Base-by-base conservation (phyloP, 768 basidiomycete species). In the Roridomyces roridus region DNA sequence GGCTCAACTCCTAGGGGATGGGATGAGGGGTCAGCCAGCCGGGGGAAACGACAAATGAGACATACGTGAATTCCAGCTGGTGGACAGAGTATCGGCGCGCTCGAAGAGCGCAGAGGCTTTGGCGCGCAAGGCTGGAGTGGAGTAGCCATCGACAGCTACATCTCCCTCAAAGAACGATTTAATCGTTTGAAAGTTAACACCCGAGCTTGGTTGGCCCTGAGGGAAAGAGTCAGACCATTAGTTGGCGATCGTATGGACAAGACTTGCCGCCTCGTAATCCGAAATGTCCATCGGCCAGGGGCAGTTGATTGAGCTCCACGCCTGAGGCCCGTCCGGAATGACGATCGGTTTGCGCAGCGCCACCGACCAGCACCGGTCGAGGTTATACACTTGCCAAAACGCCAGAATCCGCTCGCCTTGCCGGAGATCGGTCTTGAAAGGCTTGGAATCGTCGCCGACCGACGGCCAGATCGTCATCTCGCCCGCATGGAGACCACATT, bases 301-400 rank as follows among this genome's bases (percentile, higher is more conserved):
- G 65, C 86, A 86, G 59, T 79, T 81, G 60, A 92, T 86, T 18
- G 86, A 77, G 40, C 83, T 77, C 62, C 76, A 80, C 11, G 80
- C 74, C 51, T 84, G 80, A 31, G 79, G 75, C 45, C 83, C 82
- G 61, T 92, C 89, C 15, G 85, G 82, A 37, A 92, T 84, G 37
- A 85, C 76, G 10, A 78, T 74, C 5, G 89, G 88, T 58, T 87
- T 86, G 26, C 84, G 86, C 6, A 92, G 79, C 10, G 85, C 82
- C 6, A 87, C 85, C 20, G 90, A 90, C 89, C 90, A 92, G 66
- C 89, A 91, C 26, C 87, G 83, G 70, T 94, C 91, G 60, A 92
- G 76, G 64, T 85, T 84, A 71, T 86, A 94, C 11, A 90, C 88
- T 67, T 92, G 89, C 91, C 91, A 94, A 64, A 94, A 94, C 0